Evolutionary conservation across 345 rosid species (phyloP), one percentile per base, ranked within the genome.

Genomic region (Ceriops tagal): DNA sequence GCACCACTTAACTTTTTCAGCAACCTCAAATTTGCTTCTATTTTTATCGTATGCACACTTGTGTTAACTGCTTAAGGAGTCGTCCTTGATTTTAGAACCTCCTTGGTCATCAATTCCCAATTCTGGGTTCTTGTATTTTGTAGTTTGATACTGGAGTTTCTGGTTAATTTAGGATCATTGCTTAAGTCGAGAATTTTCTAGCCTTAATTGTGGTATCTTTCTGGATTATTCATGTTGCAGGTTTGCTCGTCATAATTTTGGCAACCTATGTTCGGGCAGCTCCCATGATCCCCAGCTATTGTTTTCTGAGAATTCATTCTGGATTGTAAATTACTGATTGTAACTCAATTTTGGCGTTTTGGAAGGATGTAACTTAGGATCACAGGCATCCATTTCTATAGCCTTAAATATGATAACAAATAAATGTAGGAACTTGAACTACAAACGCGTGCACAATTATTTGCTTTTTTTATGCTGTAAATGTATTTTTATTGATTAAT

Each of bases 321-420:
- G 61, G 65, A 69, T 62, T 72, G 78, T 84, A 74, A 49, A 80
- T 76, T 73, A 73, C 70, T 56, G 56, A 69, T 59, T 69, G 49
- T 72, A 55, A 24, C 9, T 24, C 16, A 21, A 24, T 56, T 56
- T 56, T 56, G 31, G 5, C 7, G 4, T 24, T 15, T 3, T 24
- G 31, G 62, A 69, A 67, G 61, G 55, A 30, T 53, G 32, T 62
- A 9, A 52, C 46, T 30, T 64, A 53, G 80, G 72, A 72, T 70
- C 30, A 9, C 21, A 64, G 59, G 66, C 61, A 62, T 69, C 65
- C 22, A 27, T 15, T 43, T 43, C 49, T 15, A 24, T 55, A 21
- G 58, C 64, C 31, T 32, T 71, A n/a, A n/a, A 3, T 62, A 49
- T 62, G 22, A 10, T 0, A 28, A n/a, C 35, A 8, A 55, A 56